phyloP scores from a whole-genome alignment of 805 yeast species.

The Candida broadrunensis region DNA sequence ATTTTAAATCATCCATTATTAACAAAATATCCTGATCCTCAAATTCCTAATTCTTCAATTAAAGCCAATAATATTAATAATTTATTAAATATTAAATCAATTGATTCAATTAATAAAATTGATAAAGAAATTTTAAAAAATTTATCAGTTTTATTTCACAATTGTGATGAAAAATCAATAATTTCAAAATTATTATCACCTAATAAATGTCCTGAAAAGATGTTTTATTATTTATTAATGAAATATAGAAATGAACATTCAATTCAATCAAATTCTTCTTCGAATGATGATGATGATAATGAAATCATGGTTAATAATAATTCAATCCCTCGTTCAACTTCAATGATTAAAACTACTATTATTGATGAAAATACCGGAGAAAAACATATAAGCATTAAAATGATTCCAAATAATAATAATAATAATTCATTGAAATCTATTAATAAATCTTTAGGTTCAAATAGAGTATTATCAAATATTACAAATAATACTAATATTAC shows the following conservation, averaged over 20 bases:
- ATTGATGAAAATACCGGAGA: constrained; percentile 25
- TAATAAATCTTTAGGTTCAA: constrained; percentile 11
- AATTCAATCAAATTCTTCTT: constrained; percentile 7
- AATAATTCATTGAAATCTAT: constrained; percentile 13
- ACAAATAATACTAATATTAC: constrained; percentile 19
- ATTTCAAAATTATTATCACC: constrained; percentile 50
- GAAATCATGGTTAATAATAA: constrained; percentile 14
- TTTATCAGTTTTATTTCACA: constrained; percentile 78
- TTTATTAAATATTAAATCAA: constrained; percentile 26
- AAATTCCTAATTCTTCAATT: constrained; percentile 11
- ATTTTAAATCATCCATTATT: constrained; percentile 81
- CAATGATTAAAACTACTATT: constrained; percentile 40
- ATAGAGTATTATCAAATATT: constrained; percentile 26
- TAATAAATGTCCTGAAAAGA: constrained; percentile 71
- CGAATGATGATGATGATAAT: constrained; percentile 23
- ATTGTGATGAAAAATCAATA: constrained; percentile 56
- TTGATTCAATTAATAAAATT: constrained; percentile 45
- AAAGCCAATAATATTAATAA: constrained; percentile 10
- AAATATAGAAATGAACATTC: constrained; percentile 72
- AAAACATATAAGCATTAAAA: constrained; percentile 18
- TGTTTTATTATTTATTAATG: constrained; percentile 71
- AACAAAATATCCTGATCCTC: constrained; percentile 61
- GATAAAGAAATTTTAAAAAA: constrained; percentile 75
- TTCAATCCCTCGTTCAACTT: constrained; percentile 37
- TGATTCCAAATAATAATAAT: constrained; percentile 6